Conservation (phyloP, 2,329 filamentous ascomycete genomes). For the Huntiella decipiens region DNA sequence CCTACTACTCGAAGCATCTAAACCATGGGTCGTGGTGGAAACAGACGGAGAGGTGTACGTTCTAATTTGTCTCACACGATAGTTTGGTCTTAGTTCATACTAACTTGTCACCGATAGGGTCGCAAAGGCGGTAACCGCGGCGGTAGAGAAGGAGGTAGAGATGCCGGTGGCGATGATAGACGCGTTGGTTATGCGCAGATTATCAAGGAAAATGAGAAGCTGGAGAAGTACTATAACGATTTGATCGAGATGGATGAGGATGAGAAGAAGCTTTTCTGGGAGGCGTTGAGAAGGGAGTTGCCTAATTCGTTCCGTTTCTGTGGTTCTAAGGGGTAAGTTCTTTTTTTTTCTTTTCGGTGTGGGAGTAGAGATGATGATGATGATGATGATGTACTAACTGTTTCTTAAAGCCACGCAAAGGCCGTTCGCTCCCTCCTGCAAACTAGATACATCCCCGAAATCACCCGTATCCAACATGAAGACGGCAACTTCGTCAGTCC, state of each 20-base stretch:
- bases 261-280: conserved; percentile 71
- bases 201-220: conserved; percentile 61
- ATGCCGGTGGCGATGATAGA: conserved; percentile 7
- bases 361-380: conserved; percentile 7
- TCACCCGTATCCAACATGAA: conserved; percentile 62
- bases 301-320: conserved; percentile 97
- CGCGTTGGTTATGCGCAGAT: conserved; percentile 20
- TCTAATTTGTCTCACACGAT: not conserved
- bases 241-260: conserved; percentile 57
- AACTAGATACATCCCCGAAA: conserved; percentile 76
- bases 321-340: conserved; percentile 63
- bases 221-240: conserved; percentile 72
- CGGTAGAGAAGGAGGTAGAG: conserved; percentile 7
- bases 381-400: not conserved
- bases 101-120: conserved; percentile 1
- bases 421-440: conserved; percentile 77
- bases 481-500: conserved; percentile 70
- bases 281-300: conserved; percentile 59
- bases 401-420: conserved; percentile 55
- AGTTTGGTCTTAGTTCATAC: not conserved
- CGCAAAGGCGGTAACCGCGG: conserved; percentile 10
- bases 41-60: conserved; percentile 12
- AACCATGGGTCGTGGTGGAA: conserved; percentile 10
- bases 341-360: not conserved
- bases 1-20: too few relatives aligned